Percentiles rank a stretch among this genome's conserved stretches.
Evolutionary conservation across 495 filamentous ascomycete genomes (phyloP).

Genomic region (Hypoxylon subgilvum): DNA sequence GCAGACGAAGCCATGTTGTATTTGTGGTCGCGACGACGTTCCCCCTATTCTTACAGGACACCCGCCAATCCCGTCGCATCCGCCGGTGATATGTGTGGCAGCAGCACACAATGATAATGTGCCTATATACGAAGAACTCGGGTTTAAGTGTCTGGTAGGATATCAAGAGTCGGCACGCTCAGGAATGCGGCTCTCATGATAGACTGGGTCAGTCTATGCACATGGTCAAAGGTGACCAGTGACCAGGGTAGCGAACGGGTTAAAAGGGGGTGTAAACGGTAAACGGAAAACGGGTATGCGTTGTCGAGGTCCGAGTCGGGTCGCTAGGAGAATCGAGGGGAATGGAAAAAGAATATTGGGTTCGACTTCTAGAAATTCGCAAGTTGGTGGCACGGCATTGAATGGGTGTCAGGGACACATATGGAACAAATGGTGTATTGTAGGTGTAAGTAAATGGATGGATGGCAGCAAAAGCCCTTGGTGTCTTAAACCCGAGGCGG

Average conservation of each 20-base stretch:
- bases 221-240: slow-evolving; percentile 34
- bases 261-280: slow-evolving; percentile 4
- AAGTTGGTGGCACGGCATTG: slow-evolving; percentile 29
- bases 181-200: slow-evolving; percentile 43
- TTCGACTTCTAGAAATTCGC: slow-evolving; percentile 15
- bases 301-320: background rate
- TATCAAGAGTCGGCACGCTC: slow-evolving; percentile 41
- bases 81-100: slow-evolving; percentile 5
- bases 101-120: slow-evolving; percentile 9
- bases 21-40: slow-evolving; percentile 22
- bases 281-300: background rate
- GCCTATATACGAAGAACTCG: slow-evolving; percentile 22
- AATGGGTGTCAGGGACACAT: slow-evolving; percentile 17
- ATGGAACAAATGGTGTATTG: slow-evolving; percentile 11
- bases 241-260: slow-evolving; percentile 10
- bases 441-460: slow-evolving; percentile 6
- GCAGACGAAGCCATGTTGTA: slow-evolving; percentile 60
- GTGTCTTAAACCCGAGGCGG: slow-evolving; percentile 28
- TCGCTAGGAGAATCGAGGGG: background rate
- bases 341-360: background rate
- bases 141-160: slow-evolving; percentile 14
- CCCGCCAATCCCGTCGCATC: slow-evolving; percentile 33
- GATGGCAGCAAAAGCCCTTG: slow-evolving; percentile 1
- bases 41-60: slow-evolving; percentile 32
- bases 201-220: slow-evolving; percentile 40